Percentiles rank a stretch among this genome's conserved stretches.
Evolutionary conservation across 495 filamentous ascomycete genomes (phyloP).

Genomic region (Aspergillus wentii): DNA sequence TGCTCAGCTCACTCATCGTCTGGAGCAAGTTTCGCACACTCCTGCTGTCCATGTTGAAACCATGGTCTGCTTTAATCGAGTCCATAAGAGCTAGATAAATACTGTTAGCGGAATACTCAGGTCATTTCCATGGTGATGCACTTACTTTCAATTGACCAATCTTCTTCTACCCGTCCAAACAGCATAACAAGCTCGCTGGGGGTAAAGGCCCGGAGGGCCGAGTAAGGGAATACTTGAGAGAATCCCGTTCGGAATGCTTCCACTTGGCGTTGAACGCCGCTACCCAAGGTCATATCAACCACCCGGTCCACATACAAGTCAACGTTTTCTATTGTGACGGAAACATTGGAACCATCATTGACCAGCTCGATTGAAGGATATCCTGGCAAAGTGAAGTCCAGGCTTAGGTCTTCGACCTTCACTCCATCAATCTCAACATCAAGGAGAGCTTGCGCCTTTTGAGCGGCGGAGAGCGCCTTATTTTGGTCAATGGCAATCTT

Average conservation of each 20-base stretch:
- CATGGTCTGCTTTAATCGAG: conserved; percentile 99
- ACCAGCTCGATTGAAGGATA: conserved; percentile 87
- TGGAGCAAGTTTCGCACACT: conserved; percentile 93
- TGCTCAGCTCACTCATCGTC: conserved; percentile 83
- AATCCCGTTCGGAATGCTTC: conserved; percentile 91
- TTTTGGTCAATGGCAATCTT: conserved; percentile 79
- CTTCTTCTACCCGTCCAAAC: conserved; percentile 91
- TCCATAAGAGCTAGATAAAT: conserved; percentile 77
- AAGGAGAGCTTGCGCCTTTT: conserved; percentile 65
- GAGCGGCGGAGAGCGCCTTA: conserved; percentile 51
- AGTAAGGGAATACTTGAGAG: conserved; percentile 94
- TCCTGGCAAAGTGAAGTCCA: conserved; percentile 94
- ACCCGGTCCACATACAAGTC: conserved; percentile 82
- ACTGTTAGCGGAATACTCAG: conserved; percentile 10
- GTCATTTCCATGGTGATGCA: background rate
- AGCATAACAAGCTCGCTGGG: conserved; percentile 95
- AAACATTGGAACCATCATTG: conserved; percentile 62
- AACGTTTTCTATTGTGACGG: conserved; percentile 86
- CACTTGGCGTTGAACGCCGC: conserved; percentile 81
- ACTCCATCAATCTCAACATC: conserved; percentile 68
- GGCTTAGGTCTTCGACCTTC: conserved; percentile 75
- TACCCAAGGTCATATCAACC: conserved; percentile 84
- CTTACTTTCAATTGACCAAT: conserved; percentile 97
- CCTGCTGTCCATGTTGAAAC: conserved; percentile 98
- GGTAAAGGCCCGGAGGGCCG: conserved; percentile 88